A percentile compares a stretch with the other conserved stretches of the same genome.
phyloP scores from a whole-genome alignment of 805 yeast species.

The Starmerella potacharoeniae region DNA sequence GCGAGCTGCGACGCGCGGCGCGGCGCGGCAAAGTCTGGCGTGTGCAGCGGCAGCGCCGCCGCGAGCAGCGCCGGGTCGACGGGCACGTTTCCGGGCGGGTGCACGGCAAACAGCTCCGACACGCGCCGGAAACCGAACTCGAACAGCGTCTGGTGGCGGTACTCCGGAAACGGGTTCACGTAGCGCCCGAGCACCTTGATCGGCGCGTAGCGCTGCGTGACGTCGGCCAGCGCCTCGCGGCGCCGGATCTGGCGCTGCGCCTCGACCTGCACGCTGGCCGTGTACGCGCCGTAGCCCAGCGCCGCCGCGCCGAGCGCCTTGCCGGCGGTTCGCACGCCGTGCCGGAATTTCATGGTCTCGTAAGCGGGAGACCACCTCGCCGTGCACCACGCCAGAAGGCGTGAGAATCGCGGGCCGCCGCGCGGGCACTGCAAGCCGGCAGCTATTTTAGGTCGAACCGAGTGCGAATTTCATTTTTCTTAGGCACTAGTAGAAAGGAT shows the following conservation, averaged over 20 bases:
- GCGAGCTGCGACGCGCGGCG: constrained; percentile 33
- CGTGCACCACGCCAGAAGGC: too few species aligned
- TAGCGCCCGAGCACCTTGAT: constrained; percentile 45
- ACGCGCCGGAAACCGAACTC: constrained; percentile 71
- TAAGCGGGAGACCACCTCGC: not conserved
- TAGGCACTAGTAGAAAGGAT: too few species aligned
- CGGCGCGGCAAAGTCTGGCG: constrained; percentile 38
- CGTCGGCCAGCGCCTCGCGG: constrained; percentile 16
- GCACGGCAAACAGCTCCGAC: constrained; percentile 53
- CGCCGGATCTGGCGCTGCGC: constrained; percentile 14
- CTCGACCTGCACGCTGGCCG: constrained; percentile 15
- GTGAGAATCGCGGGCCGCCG: too few species aligned
- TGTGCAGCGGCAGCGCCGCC: constrained; percentile 45
- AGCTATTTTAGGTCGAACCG: too few species aligned
- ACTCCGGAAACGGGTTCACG: constrained; percentile 85
- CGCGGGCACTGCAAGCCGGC: too few species aligned
- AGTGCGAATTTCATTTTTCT: too few species aligned
- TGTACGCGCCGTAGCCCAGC: constrained; percentile 21
- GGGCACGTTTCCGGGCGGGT: constrained; percentile 52
- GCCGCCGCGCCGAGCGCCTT: constrained; percentile 7
- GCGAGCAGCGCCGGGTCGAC: constrained; percentile 37
- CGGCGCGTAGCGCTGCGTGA: constrained; percentile 20
- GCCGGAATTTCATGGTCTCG: constrained; percentile 3
- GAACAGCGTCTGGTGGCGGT: constrained; percentile 77
- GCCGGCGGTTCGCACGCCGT: not conserved